These are phyloP conservation scores for Tolypocladium sp. DNA, from an alignment of 2,329 filamentous ascomycete species.

Conservation along the genomic window DNA sequence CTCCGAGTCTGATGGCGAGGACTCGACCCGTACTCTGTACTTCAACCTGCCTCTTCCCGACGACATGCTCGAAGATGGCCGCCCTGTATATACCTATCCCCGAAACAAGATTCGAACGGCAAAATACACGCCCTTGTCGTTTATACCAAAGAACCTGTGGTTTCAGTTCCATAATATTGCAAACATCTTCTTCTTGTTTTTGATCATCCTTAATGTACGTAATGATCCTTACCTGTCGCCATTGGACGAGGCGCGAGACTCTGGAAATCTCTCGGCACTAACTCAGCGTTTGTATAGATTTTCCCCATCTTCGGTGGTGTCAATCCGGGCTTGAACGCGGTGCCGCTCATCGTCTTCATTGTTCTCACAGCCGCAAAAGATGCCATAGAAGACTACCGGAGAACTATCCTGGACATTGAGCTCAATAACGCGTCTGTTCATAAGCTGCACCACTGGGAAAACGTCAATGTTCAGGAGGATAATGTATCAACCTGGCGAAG, in stretches of 20 bases:
- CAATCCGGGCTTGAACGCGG: slow-evolving; percentile 82
- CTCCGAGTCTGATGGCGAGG: slow-evolving; percentile 28
- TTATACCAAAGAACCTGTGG: slow-evolving; percentile 93
- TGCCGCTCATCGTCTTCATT: slow-evolving; percentile 89
- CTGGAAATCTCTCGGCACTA: slow-evolving; percentile 3
- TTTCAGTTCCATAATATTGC: slow-evolving; percentile 98
- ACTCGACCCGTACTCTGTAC: slow-evolving; percentile 54
- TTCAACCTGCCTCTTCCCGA: slow-evolving; percentile 79
- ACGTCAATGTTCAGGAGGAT: slow-evolving; percentile 87
- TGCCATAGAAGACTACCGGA: slow-evolving; percentile 87
- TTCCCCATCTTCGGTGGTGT: slow-evolving; percentile 92
- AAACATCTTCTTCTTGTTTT: slow-evolving; percentile 96
- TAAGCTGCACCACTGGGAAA: slow-evolving; percentile 77
- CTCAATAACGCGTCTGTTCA: slow-evolving; percentile 96
- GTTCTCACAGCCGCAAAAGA: slow-evolving; percentile 86
- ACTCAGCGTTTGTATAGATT: slow-evolving; percentile 47
- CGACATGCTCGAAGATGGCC: slow-evolving; percentile 67
- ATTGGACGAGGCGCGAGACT: neutral
- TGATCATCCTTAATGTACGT: slow-evolving; percentile 87
- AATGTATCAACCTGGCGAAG: slow-evolving; percentile 77
- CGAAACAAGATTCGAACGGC: slow-evolving; percentile 97
- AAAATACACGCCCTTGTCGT: slow-evolving; percentile 93
- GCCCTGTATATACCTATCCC: slow-evolving; percentile 59
- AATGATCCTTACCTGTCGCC: neutral
- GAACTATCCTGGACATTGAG: slow-evolving; percentile 84